phyloP scores from a whole-genome alignment of 2,329 filamentous ascomycete species.

The Lanzia echinophila region DNA sequence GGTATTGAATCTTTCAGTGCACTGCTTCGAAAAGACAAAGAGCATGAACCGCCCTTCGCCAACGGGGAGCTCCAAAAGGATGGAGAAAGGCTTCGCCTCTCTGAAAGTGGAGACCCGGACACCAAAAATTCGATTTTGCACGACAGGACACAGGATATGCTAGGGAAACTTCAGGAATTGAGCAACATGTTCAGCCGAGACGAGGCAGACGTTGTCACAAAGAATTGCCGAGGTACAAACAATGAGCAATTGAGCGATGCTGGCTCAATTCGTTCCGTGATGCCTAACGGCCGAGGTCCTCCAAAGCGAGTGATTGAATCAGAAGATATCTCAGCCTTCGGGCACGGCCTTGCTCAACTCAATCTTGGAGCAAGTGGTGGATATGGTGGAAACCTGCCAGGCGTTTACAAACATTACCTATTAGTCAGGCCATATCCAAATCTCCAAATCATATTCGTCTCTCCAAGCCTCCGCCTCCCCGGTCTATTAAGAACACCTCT shows the following conservation, averaged over 20 bases:
- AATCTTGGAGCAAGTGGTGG: background rate
- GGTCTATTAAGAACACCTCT: conserved; percentile 57
- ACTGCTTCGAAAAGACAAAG: conserved; percentile 33
- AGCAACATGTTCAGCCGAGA: conserved; percentile 60
- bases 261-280: conserved; percentile 12
- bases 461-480: conserved; percentile 57
- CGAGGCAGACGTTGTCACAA: conserved; percentile 57
- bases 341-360: background rate
- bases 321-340: conserved; percentile 3
- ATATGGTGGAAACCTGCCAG: background rate
- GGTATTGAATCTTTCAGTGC: conserved; percentile 50
- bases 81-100: background rate
- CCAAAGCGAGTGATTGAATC: conserved; percentile 14
- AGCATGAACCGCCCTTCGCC: background rate
- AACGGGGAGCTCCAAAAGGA: background rate
- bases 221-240: conserved; percentile 41
- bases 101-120: conserved; percentile 11
- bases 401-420: conserved; percentile 38
- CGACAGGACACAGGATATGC: conserved; percentile 28
- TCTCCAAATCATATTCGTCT: conserved; percentile 61
- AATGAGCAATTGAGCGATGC: conserved; percentile 35
- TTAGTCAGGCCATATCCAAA: conserved; percentile 59
- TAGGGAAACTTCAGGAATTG: conserved; percentile 56
- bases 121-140: conserved; percentile 5
- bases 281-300: conserved; percentile 11